phyloP scores from a whole-genome alignment of 768 basidiomycete genomes.

The Psilocybe sp. region DNA sequence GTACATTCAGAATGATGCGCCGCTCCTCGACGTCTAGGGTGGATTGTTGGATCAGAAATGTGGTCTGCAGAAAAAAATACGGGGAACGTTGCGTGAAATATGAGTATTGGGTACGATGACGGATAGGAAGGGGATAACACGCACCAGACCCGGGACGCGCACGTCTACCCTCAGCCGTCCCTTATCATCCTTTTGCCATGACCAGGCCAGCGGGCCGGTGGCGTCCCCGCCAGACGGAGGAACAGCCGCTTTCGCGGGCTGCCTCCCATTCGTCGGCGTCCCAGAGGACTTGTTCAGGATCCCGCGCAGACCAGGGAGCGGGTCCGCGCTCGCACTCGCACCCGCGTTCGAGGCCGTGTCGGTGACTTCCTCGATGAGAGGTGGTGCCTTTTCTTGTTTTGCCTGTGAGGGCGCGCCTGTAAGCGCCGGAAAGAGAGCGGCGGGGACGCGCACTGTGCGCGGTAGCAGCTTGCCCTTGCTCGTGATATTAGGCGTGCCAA shows the following conservation, averaged over 20 bases:
- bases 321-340: no score
- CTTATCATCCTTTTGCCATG: constrained; percentile 42
- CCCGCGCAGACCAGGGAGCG: no score
- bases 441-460: constrained; percentile 56
- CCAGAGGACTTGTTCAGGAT: not conserved
- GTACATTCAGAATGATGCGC: constrained; percentile 51
- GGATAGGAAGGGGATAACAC: no score
- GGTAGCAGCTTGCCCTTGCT: constrained; percentile 66
- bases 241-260: not conserved
- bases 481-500: constrained; percentile 73
- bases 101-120: not conserved
- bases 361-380: not conserved
- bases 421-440: constrained; percentile 13
- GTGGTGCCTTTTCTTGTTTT: not conserved
- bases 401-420: constrained; percentile 5
- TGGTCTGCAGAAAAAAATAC: constrained; percentile 36
- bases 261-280: not conserved
- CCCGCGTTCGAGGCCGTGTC: no score
- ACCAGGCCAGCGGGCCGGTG: constrained; percentile 44
- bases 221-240: not conserved
- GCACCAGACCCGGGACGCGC: constrained; percentile 54
- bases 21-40: constrained; percentile 65
- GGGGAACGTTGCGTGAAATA: not conserved
- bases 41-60: constrained; percentile 38
- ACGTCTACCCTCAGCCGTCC: constrained; percentile 49